These are phyloP conservation scores for Pholiota adiposa DNA, from an alignment of 1,284 basidiomycete genomes.

Conservation along the genomic window DNA sequence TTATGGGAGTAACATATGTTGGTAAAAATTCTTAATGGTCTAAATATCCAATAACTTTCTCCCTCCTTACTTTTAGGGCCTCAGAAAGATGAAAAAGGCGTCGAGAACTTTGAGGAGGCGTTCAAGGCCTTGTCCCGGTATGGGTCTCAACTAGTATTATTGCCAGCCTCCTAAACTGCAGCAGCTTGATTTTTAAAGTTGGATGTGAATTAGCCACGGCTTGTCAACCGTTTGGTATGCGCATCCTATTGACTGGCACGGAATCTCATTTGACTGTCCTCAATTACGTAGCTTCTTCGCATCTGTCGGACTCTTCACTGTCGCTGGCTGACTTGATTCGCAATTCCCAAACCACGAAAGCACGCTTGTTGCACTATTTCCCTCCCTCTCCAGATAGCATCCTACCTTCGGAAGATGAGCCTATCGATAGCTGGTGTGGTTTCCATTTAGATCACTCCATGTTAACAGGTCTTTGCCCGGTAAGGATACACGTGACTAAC, in stretches of 20 bases:
- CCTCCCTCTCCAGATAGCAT: slow-evolving; percentile 55
- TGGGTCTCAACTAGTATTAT: slow-evolving; percentile 17
- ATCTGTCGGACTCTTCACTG: slow-evolving; percentile 64
- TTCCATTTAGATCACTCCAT: slow-evolving; percentile 88
- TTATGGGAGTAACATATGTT: slow-evolving; percentile 79
- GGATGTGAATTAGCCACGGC: slow-evolving; percentile 81
- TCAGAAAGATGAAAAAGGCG: slow-evolving; percentile 50
- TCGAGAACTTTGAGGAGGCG: slow-evolving; percentile 81
- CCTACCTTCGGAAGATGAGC: slow-evolving; percentile 54
- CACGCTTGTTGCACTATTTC: slow-evolving; percentile 91
- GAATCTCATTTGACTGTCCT: background rate
- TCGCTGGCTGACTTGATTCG: slow-evolving; percentile 68
- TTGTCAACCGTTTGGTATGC: slow-evolving; percentile 84
- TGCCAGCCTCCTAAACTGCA: background rate
- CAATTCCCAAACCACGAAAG: slow-evolving; percentile 76
- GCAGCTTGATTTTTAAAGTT: slow-evolving; percentile 77
- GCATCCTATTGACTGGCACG: background rate
- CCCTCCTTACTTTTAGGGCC: slow-evolving; percentile 64
- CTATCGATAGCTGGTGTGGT: slow-evolving; percentile 82
- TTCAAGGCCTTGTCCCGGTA: slow-evolving; percentile 85
- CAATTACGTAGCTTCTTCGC: slow-evolving; percentile 56
- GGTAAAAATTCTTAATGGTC: slow-evolving; percentile 24
- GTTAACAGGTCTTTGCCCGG: slow-evolving; percentile 87
- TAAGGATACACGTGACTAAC: too few species aligned
- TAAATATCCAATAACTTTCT: background rate